A percentile compares a stretch with the other conserved stretches of the same genome.
These are phyloP conservation scores for Cladosporium velox DNA, from an alignment of 2,329 filamentous ascomycete species.

Conservation along the genomic window DNA sequence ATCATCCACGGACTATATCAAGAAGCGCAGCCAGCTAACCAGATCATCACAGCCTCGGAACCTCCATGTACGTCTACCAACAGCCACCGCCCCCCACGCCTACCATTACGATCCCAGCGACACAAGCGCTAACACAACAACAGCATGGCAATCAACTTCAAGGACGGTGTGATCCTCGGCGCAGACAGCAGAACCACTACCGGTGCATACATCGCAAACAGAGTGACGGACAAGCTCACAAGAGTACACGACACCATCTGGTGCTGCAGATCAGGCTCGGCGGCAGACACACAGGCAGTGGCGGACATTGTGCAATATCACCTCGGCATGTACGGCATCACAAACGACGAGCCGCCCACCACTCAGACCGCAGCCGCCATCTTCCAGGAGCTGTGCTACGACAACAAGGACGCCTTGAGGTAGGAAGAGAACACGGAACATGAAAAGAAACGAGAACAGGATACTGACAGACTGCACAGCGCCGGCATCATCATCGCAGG, in stretches of 20 bases:
- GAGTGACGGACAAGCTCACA: conserved; percentile 98
- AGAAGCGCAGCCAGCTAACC: conserved; percentile 29
- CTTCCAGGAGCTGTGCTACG: conserved; percentile 97
- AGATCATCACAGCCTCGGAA: conserved; percentile 70
- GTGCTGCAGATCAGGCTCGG: conserved; percentile 98
- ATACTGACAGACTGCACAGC: conserved; percentile 49
- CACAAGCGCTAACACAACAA: conserved; percentile 9
- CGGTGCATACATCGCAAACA: conserved; percentile 96
- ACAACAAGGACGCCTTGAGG: conserved; percentile 93
- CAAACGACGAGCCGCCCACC: conserved; percentile 84
- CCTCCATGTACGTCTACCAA: conserved; percentile 65
- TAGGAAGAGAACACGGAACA: conserved; percentile 48
- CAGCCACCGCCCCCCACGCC: conserved; percentile 13
- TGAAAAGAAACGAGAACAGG: not conserved
- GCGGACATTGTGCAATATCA: conserved; percentile 98
- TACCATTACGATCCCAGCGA: not conserved
- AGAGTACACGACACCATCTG: conserved; percentile 98
- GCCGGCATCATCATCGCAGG: conserved; percentile 98
- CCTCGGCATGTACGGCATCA: conserved; percentile 86
- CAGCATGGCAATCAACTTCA: conserved; percentile 99
- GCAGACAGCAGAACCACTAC: conserved; percentile 97
- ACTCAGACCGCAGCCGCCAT: conserved; percentile 93
- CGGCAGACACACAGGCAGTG: conserved; percentile 92
- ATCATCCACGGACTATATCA: not conserved
- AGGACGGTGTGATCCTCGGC: conserved; percentile 95